Base-by-base conservation (phyloP, 768 basidiomycete species). In the Pleurotus pulmonarius region DNA sequence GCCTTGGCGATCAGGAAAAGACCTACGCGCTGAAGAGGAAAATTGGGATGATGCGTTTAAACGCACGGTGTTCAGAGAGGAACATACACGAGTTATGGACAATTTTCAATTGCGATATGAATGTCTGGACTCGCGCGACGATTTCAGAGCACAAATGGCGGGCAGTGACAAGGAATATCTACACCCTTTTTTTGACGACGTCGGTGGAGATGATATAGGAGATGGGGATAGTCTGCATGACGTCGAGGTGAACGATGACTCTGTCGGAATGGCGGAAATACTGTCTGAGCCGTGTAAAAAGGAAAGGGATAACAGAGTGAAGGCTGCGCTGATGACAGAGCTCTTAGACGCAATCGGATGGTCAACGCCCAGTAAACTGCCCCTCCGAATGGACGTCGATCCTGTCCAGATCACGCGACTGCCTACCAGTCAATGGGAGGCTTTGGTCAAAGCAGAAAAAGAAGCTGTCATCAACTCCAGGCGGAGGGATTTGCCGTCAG, bases 1-100 rank as follows among this genome's bases (percentile, higher is more conserved):
- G 25, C 71, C 72, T 1, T 71, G 71, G 69, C 56, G 70, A 22
- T 59, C 58, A 7, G 67, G 69, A 0, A 5, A 41, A 1, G 67
- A 72, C 40, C 56, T 74, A 16, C 69, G 70, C 51, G 8, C 16
- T 1, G n/a, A 4, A 4, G 24, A 44, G 29, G 29, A 62, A 25
- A 57, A 56, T 40, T 69, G 67, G 66, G 58, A 66, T 59, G 58
- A 66, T 3, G 54, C 62, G n/a, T n/a, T n/a, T n/a, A n/a, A n/a
- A n/a, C n/a, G n/a, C n/a, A n/a, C n/a, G n/a, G n/a, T n/a, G n/a
- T n/a, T n/a, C n/a, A n/a, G n/a, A n/a, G n/a, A n/a, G n/a, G n/a
- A n/a, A n/a, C n/a, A n/a, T n/a, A n/a, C n/a, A n/a, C 4, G 62
- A 39, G 18, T 67, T 1, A 65, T 70, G 55, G 54, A 55, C 3